These are phyloP conservation scores for Trichopus zeylanicus DNA, from an alignment of 116 monocot genomes.

Conservation along the genomic window DNA sequence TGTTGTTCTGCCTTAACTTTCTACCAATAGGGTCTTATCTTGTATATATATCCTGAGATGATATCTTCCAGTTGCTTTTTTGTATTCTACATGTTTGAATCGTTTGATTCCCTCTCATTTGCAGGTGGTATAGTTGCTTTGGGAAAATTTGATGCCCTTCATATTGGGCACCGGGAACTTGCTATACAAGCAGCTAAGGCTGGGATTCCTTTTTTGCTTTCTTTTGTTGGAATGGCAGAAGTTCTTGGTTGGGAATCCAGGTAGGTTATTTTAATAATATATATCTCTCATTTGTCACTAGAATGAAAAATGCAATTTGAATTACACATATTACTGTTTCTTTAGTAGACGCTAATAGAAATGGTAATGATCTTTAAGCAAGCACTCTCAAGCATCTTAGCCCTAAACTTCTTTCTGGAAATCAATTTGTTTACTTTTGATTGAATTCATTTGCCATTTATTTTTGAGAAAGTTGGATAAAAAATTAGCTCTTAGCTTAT, in stretches of 20 bases:
- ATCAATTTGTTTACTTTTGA: no score
- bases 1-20: neutral
- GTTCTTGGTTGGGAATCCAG: constrained; percentile 86
- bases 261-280: constrained; percentile 17
- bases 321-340: no score
- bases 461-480: no score
- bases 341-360: no score
- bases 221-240: constrained; percentile 89
- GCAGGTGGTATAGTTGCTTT: constrained; percentile 93
- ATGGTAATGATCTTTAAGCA: no score
- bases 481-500: no score
- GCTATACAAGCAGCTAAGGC: constrained; percentile 78
- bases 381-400: no score
- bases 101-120: neutral
- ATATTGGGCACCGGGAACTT: constrained; percentile 91
- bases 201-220: constrained; percentile 87
- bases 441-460: no score
- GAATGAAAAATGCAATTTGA: no score
- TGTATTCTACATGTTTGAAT: constrained; percentile 7
- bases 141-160: constrained; percentile 96
- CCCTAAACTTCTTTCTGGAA: no score
- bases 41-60: neutral
- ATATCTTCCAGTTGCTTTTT: neutral
- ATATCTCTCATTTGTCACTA: neutral
- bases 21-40: neutral